These are phyloP conservation scores for Crithidia acanthocephali DNA, from an alignment of 208 protist species.

Conservation along the genomic window DNA sequence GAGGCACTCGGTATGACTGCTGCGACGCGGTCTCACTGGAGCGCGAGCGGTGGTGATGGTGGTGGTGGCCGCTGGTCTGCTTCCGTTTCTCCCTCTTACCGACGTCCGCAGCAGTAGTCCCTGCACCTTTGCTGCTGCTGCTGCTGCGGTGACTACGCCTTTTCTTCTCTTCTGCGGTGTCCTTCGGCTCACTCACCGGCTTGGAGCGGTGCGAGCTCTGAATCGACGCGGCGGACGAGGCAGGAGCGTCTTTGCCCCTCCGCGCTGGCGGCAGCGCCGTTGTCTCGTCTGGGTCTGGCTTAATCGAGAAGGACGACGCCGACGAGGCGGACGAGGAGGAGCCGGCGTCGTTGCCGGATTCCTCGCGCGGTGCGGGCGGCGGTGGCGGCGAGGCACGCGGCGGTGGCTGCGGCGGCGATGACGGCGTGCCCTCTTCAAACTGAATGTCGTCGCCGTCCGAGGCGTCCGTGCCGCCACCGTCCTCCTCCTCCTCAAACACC, in stretches of 20 bases:
- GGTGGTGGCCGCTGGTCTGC: constrained; percentile 1
- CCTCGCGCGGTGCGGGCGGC: constrained; percentile 2
- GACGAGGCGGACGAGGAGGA: constrained; percentile 19
- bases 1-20: constrained; percentile 14
- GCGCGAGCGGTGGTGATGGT: constrained; percentile 14
- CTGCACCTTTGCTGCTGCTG: not conserved
- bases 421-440: constrained; percentile 30
- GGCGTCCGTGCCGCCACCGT: not conserved
- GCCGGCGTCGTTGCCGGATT: not conserved
- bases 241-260: not conserved
- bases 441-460: constrained; percentile 29
- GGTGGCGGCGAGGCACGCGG: not conserved
- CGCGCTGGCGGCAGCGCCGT: constrained; percentile 26
- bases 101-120: not conserved
- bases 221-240: constrained; percentile 11
- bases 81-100: constrained; percentile 3
- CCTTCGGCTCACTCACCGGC: constrained; percentile 5
- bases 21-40: constrained; percentile 21
- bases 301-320: constrained; percentile 26
- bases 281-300: constrained; percentile 36
- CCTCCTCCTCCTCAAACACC: constrained; percentile 15
- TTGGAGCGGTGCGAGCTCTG: constrained; percentile 18
- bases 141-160: constrained; percentile 6
- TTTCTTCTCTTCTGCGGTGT: constrained; percentile 8
- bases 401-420: not conserved